Conservation (phyloP, 2,329 filamentous ascomycete species). For the Ophiosphaerella korrae region DNA sequence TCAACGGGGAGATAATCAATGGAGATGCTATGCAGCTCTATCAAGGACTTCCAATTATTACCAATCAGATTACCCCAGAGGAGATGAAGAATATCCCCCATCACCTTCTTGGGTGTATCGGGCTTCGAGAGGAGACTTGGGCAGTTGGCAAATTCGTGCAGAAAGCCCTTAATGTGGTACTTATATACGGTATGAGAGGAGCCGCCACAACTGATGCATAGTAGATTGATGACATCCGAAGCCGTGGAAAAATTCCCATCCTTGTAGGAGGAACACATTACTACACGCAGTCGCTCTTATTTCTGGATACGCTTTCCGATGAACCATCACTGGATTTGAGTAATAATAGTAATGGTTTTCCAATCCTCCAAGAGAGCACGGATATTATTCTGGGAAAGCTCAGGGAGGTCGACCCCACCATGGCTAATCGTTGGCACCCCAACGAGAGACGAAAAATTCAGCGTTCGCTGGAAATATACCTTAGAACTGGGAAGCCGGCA, state of each 20-base stretch:
- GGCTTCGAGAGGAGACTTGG: conserved; percentile 80
- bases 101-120: conserved; percentile 82
- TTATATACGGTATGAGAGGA: not conserved
- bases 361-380: conserved; percentile 73
- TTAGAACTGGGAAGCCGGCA: conserved; percentile 78
- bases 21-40: conserved; percentile 99
- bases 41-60: conserved; percentile 86
- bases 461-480: conserved; percentile 86
- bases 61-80: conserved; percentile 80
- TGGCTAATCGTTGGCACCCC: conserved; percentile 93
- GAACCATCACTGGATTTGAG: conserved; percentile 44
- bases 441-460: conserved; percentile 89
- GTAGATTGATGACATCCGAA: conserved; percentile 75
- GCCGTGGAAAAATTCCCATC: conserved; percentile 80
- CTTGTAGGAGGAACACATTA: conserved; percentile 95
- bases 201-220: conserved; percentile 1
- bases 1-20: conserved; percentile 94
- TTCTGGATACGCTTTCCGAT: conserved; percentile 70
- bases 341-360: conserved; percentile 52
- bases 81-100: conserved; percentile 84
- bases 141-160: conserved; percentile 76
- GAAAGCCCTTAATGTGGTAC: conserved; percentile 64
- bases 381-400: conserved; percentile 75
- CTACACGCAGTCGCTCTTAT: conserved; percentile 87
- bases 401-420: conserved; percentile 80